Conservation (phyloP, 139 green algal genomes). For the Ostreobium quekettii region DNA sequence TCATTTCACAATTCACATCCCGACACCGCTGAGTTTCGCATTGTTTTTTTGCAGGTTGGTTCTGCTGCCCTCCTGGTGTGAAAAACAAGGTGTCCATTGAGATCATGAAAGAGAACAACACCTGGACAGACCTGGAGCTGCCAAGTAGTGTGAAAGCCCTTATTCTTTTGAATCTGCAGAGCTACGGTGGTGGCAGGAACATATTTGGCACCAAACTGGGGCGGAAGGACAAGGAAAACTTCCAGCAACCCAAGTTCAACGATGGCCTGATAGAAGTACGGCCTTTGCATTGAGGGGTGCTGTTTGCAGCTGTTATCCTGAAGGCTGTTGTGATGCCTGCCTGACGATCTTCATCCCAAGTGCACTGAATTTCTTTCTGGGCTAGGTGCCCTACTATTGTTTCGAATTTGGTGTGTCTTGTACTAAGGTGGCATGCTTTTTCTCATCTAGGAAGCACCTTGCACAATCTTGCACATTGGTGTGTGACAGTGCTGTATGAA, state of each 20-base stretch:
- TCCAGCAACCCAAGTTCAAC: slow-evolving; percentile 41
- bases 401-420: neutral
- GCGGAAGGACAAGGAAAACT: slow-evolving; percentile 21
- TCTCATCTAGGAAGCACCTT: neutral
- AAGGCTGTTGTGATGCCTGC: neutral
- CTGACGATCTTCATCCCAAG: neutral
- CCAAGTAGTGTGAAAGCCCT: slow-evolving; percentile 40
- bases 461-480: slow-evolving; percentile 1
- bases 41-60: slow-evolving; percentile 38
- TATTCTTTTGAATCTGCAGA: slow-evolving; percentile 59
- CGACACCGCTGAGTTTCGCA: too few species aligned
- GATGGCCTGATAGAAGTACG: slow-evolving; percentile 57
- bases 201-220: slow-evolving; percentile 36
- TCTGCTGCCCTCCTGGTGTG: slow-evolving; percentile 41
- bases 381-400: neutral
- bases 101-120: slow-evolving; percentile 16
- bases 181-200: slow-evolving; percentile 57
- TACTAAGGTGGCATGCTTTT: neutral
- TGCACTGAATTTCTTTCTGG: slow-evolving; percentile 1
- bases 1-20: too few species aligned
- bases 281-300: too few species aligned
- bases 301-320: neutral
- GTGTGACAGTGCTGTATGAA: neutral
- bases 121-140: slow-evolving; percentile 40
- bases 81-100: slow-evolving; percentile 32